These are phyloP conservation scores for Boletellus ananas DNA, from an alignment of 768 basidiomycete species.

Conservation along the genomic window DNA sequence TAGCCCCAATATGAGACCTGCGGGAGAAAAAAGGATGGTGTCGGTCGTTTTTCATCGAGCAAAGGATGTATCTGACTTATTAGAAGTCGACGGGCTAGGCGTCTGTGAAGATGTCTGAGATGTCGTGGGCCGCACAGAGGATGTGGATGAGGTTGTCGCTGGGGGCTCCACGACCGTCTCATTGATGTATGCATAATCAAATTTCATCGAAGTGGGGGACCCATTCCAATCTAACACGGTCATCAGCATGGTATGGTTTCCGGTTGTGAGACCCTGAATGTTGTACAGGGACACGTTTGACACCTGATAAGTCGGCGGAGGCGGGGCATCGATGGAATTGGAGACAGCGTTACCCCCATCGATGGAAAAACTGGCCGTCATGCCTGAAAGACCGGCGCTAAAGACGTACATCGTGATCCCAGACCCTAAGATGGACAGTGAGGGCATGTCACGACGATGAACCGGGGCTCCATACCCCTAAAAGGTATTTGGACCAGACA, in stretches of 20 bases:
- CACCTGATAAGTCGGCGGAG: slow-evolving; percentile 14
- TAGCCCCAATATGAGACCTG: slow-evolving; percentile 13
- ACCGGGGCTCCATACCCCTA: slow-evolving; percentile 6
- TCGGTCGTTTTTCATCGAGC: slow-evolving; percentile 2
- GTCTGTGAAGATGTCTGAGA: background rate
- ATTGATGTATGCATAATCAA: slow-evolving; percentile 25
- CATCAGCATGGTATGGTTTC: slow-evolving; percentile 21
- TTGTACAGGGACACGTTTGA: slow-evolving; percentile 19
- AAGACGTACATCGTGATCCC: slow-evolving; percentile 28
- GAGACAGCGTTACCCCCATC: slow-evolving; percentile 8
- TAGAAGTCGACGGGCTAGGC: background rate
- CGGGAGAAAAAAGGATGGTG: background rate
- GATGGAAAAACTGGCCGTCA: slow-evolving; percentile 21
- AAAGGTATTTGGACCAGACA: slow-evolving; percentile 22
- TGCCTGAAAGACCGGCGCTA: slow-evolving; percentile 18
- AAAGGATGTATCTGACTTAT: slow-evolving; percentile 7
- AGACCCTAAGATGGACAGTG: slow-evolving; percentile 12
- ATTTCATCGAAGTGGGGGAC: slow-evolving; percentile 20
- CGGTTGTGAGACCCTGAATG: slow-evolving; percentile 14
- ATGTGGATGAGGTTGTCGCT: background rate
- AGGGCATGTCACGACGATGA: background rate
- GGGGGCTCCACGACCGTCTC: slow-evolving; percentile 16
- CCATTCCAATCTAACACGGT: slow-evolving; percentile 20
- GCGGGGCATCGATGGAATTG: slow-evolving; percentile 3
- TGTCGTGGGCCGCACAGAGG: background rate